Evolutionary conservation across 2,329 filamentous ascomycete species (phyloP), one percentile per base, ranked within the genome.

Genomic region (Alternaria sp.): DNA sequence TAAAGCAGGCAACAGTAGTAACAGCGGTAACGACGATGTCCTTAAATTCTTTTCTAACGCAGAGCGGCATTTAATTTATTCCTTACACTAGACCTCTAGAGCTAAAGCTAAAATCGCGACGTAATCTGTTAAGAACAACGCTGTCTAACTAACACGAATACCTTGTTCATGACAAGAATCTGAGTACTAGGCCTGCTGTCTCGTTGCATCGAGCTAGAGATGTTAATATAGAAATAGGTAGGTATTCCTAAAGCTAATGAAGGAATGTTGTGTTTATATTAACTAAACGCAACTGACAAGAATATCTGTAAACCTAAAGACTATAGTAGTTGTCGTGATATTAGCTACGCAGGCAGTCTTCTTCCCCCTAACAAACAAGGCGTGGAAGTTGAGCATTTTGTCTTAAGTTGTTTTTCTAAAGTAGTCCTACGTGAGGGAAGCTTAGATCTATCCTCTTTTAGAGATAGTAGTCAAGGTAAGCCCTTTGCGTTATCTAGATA

Each of bases 391-490:
- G 37, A 37, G 49, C 49, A 51, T 29, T 37, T 40, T 10, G 42
- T 58, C 40, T 34, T 41, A 51, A 54, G 10, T n/a, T 31, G 11
- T 51, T 42, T 28, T 58, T 39, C 46, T 52, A 39, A 39, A 39
- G 56, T 51, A n/a, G 45, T 33, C 28, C 21, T 36, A 36, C 36
- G 51, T 36, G 50, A 44, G 29, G 31, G 48, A 34, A 58, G 40
- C 51, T 54, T 3, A 39, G 36, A 50, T 41, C 46, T 48, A n/a
- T 31, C 45, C 21, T 42, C 51, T 55, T 54, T 21, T 55, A 33
- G 56, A 33, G 42, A 33, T 46, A 62, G 45, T 42, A 50, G 40
- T 62, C 34, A 54, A 62, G 48, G 60, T 62, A 39, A 39, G 36
- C 17, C 8, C 7, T 3, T 39, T 39, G 36, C 36, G 36, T 39